phyloP scores from a whole-genome alignment of 169 alveolate genomes.

The Cryptosporidium xiaoi region DNA sequence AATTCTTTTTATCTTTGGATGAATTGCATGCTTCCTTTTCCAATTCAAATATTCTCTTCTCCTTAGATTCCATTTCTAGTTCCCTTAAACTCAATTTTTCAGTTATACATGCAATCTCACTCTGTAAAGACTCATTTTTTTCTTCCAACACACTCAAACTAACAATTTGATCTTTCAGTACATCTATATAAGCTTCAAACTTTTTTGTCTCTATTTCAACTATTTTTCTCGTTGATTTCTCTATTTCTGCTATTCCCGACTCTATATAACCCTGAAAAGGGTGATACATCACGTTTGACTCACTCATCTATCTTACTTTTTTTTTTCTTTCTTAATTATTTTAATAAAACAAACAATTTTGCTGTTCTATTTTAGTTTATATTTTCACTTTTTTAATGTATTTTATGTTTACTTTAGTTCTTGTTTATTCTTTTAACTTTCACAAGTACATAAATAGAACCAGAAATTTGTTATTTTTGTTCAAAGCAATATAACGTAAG shows the following conservation, averaged over 20 bases:
- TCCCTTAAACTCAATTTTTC: conserved; percentile 59
- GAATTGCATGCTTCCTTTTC: conserved; percentile 7
- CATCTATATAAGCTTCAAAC: conserved; percentile 53
- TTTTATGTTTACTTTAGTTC: no score
- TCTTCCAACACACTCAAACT: conserved; percentile 2
- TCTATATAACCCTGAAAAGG: conserved; percentile 1
- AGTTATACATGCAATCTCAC: conserved; percentile 58
- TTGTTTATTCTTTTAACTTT: no score
- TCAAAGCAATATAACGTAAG: no score
- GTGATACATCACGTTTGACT: neutral
- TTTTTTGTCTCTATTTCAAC: conserved; percentile 23
- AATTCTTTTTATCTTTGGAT: conserved; percentile 1
- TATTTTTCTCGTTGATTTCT: conserved; percentile 44
- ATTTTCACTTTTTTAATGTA: no score
- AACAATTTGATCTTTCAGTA: conserved; percentile 26
- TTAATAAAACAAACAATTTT: no score
- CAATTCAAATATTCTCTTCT: conserved; percentile 39
- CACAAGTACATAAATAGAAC: no score
- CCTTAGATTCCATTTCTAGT: conserved; percentile 54
- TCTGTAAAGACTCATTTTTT: conserved; percentile 11
- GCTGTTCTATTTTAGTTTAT: no score
- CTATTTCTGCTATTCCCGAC: conserved; percentile 26
- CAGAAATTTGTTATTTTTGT: no score
- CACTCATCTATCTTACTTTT: no score
- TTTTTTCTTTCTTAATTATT: no score